Conservation (phyloP, 2,329 filamentous ascomycete genomes). For the Aspergillus quadrilineatus region DNA sequence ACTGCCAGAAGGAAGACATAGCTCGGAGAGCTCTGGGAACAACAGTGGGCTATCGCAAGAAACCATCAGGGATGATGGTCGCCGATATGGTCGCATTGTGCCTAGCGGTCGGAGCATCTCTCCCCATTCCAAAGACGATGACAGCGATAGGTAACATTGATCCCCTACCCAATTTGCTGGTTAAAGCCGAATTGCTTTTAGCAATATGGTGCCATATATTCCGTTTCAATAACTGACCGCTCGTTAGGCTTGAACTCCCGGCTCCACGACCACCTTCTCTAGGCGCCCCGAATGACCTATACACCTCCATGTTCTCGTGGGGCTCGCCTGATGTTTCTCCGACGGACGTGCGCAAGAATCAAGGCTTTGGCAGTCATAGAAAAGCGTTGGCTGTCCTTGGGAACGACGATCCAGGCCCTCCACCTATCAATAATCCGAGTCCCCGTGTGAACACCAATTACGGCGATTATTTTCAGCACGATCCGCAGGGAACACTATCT, state of each 20-base stretch:
- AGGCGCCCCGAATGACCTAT: slow-evolving; percentile 27
- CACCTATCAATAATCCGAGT: slow-evolving; percentile 23
- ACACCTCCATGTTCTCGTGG: slow-evolving; percentile 35
- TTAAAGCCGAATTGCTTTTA: neutral
- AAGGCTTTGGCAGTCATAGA: slow-evolving; percentile 35
- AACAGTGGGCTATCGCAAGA: slow-evolving; percentile 43
- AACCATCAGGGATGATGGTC: slow-evolving; percentile 37
- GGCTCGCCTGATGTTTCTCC: slow-evolving; percentile 39
- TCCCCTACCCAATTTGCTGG: neutral
- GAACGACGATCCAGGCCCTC: slow-evolving; percentile 27
- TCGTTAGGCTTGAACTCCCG: slow-evolving; percentile 25
- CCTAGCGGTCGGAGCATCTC: slow-evolving; percentile 30
- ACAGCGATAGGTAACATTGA: slow-evolving; percentile 35
- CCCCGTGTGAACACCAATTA: slow-evolving; percentile 25
- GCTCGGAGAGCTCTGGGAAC: slow-evolving; percentile 42
- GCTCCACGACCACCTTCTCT: slow-evolving; percentile 20
- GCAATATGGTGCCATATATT: neutral
- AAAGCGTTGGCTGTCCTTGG: slow-evolving; percentile 36
- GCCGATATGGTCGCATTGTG: slow-evolving; percentile 23
- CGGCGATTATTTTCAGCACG: slow-evolving; percentile 21
- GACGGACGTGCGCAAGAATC: slow-evolving; percentile 37
- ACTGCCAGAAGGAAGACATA: slow-evolving; percentile 36
- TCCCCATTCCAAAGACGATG: slow-evolving; percentile 26
- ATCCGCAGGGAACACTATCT: slow-evolving; percentile 34
- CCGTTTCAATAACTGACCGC: slow-evolving; percentile 14